Base-by-base conservation (phyloP, 2,329 filamentous ascomycete species). In the Sordariomycetes sp. region DNA sequence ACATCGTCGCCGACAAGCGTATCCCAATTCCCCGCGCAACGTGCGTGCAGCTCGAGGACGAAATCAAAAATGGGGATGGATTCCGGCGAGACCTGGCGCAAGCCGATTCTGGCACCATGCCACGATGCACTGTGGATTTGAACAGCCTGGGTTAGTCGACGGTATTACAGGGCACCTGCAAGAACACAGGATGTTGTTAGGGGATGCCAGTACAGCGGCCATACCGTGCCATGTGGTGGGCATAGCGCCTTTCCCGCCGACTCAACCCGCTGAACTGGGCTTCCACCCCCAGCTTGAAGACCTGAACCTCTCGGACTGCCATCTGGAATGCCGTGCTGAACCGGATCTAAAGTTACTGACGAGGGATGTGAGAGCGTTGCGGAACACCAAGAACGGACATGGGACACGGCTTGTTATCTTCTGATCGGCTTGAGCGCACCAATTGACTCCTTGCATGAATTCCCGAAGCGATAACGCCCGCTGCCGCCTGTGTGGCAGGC, bases 231-330 rank as follows among this genome's bases (percentile, higher is more conserved):
- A 86, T 78, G 64, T 80, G 79, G 69, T 88, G 84, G 20, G 83
- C 82, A 71, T 88, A 88, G 69, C 80, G 77, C 69, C 86, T 84
- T 69, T 87, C 76, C 59, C 78, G 69, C 43, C 74, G 67, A 22
- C 69, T 74, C 54, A 84, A 70, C 28, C 74, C 76, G 51, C 86
- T 79, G 65, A 88, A 89, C 54, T 63, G 62, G 14, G 53, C 40
- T 28, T 57, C 60, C 40, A 67, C 60, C 22, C 60, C 60, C 16
- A 66, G 48, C 53, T 25, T 32, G 20, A 56, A 56, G 54, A 56
- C 32, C 25, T 56, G 54, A 37, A 56, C 43, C 20, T 56, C 46
- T 57, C 12, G 34, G 16, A 25, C 53, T 43, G 53, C 53, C 53
- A 55, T 55, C 12, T 24, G 4, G 28, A 32, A 32, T 32, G 8